These are phyloP conservation scores for Dittrichia graveolens DNA, from an alignment of 129 eudicot species.

Conservation along the genomic window DNA sequence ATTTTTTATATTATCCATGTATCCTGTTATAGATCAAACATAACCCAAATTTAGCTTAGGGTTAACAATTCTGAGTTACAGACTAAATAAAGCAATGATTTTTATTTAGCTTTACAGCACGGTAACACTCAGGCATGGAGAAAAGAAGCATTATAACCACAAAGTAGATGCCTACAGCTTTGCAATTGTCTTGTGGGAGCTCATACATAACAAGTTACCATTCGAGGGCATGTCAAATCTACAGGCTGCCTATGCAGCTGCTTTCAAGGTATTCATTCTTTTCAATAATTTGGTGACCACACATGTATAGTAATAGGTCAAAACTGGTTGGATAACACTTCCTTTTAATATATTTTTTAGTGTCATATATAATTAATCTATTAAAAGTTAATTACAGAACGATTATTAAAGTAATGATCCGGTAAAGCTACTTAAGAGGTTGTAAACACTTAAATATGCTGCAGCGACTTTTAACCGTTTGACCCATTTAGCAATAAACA, in stretches of 20 bases:
- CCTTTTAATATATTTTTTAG: not conserved
- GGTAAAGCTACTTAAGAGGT: too few species aligned
- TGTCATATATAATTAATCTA: not conserved
- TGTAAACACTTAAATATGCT: not conserved
- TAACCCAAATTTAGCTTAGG: not conserved
- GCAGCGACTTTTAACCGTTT: not conserved
- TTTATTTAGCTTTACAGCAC: constrained; percentile 83
- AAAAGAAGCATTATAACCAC: constrained; percentile 81
- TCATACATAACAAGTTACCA: constrained; percentile 77
- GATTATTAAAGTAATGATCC: too few species aligned
- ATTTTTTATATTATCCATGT: not conserved
- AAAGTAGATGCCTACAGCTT: constrained; percentile 88
- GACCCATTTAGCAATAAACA: not conserved
- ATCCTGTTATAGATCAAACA: not conserved
- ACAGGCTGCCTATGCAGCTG: constrained; percentile 90
- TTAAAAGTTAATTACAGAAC: too few species aligned
- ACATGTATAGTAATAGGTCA: constrained; percentile 12
- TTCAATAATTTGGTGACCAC: not conserved
- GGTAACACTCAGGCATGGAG: constrained; percentile 79
- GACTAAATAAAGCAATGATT: not conserved
- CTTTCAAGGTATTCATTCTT: constrained; percentile 62
- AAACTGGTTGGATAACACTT: not conserved
- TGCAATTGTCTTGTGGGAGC: constrained; percentile 91
- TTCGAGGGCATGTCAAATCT: constrained; percentile 74
- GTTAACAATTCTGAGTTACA: not conserved